These are phyloP conservation scores for Russula foetens DNA, from an alignment of 768 basidiomycete species.

Conservation along the genomic window DNA sequence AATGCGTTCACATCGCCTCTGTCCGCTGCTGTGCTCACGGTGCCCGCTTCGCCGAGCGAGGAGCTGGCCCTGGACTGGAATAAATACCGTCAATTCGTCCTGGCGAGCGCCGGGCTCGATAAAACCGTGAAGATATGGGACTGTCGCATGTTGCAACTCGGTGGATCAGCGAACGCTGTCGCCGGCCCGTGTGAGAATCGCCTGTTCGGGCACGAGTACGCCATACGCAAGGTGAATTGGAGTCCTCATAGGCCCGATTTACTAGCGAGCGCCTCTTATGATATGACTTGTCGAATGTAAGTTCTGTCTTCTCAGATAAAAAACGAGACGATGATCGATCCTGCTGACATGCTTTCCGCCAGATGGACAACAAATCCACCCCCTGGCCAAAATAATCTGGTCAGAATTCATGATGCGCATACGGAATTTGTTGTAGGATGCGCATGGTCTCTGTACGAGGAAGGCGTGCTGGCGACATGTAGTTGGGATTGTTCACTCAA, in stretches of 20 bases:
- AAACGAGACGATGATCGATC: neutral
- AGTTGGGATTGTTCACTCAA: slow-evolving; percentile 86
- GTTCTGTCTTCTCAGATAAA: slow-evolving; percentile 27
- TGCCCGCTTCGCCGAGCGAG: slow-evolving; percentile 73
- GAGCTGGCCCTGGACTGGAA: slow-evolving; percentile 87
- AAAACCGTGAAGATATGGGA: slow-evolving; percentile 76
- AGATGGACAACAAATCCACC: slow-evolving; percentile 67
- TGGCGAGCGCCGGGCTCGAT: slow-evolving; percentile 79
- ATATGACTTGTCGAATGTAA: slow-evolving; percentile 93
- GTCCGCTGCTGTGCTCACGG: slow-evolving; percentile 62
- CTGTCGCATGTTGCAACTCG: slow-evolving; percentile 70
- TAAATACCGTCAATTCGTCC: slow-evolving; percentile 72
- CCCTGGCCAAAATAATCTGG: slow-evolving; percentile 41
- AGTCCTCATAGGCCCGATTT: slow-evolving; percentile 69
- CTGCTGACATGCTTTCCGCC: neutral
- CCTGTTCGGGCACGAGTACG: slow-evolving; percentile 82
- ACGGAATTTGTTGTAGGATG: slow-evolving; percentile 94
- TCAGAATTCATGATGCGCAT: slow-evolving; percentile 77
- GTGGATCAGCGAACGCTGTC: slow-evolving; percentile 37
- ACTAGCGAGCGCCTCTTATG: slow-evolving; percentile 73
- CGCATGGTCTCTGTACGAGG: slow-evolving; percentile 87
- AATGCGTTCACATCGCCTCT: slow-evolving; percentile 61
- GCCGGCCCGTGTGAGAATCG: slow-evolving; percentile 67
- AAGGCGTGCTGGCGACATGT: slow-evolving; percentile 80
- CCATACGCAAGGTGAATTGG: slow-evolving; percentile 85